phyloP scores from a whole-genome alignment of 1,139 yeast genomes.

The Yamadazyma epiphylla region DNA sequence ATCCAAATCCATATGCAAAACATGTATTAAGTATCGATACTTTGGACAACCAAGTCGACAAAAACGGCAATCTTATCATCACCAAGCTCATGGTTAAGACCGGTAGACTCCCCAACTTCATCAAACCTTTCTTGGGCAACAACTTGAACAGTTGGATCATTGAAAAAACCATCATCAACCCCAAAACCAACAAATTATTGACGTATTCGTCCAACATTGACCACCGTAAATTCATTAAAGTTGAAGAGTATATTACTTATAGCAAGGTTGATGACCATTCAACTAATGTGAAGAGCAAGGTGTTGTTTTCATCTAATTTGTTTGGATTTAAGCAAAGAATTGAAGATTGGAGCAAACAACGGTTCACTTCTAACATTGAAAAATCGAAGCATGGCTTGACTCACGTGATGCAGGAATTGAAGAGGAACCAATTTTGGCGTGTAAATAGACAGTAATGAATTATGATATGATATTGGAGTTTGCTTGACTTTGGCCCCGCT shows the following conservation, averaged over 20 bases:
- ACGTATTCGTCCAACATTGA: constrained; percentile 85
- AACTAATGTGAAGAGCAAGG: constrained; percentile 49
- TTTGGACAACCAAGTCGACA: constrained; percentile 54
- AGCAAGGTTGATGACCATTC: constrained; percentile 16
- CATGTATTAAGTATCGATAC: constrained; percentile 89
- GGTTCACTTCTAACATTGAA: constrained; percentile 63
- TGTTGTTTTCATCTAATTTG: constrained; percentile 72
- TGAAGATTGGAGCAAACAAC: constrained; percentile 76
- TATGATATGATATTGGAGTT: too few relatives aligned
- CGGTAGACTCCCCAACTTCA: constrained; percentile 80
- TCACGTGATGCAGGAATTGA: constrained; percentile 63
- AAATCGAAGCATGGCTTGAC: constrained; percentile 72
- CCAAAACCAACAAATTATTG: constrained; percentile 48
- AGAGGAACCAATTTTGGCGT: constrained; percentile 11
- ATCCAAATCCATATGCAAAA: constrained; percentile 88
- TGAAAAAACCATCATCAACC: constrained; percentile 77
- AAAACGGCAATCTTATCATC: constrained; percentile 62
- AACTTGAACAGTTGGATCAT: constrained; percentile 79
- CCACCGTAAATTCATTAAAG: constrained; percentile 72
- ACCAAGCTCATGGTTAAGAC: constrained; percentile 74
- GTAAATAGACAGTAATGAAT: constrained; percentile 3
- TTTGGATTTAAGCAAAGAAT: constrained; percentile 67
- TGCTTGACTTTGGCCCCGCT: too few relatives aligned
- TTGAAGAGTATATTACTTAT: constrained; percentile 71
- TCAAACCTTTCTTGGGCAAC: constrained; percentile 71